These are phyloP conservation scores for Corrigiola litoralis DNA, from an alignment of 179 eudicot species.

Conservation along the genomic window DNA sequence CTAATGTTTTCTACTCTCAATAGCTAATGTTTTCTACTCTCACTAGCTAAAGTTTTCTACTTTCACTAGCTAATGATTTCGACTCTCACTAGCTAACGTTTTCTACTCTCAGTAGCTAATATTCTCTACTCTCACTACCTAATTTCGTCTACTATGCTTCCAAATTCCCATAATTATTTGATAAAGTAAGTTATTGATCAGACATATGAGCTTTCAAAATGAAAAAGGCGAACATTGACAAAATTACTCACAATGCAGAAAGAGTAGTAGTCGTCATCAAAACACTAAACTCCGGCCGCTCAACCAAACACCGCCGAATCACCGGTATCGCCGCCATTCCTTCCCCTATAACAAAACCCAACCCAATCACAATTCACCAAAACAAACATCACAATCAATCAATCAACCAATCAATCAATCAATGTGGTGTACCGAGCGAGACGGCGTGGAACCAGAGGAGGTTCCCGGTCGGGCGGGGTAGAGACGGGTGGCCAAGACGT, in stretches of 20 bases:
- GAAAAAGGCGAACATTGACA: background rate
- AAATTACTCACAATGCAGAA: slow-evolving; percentile 71
- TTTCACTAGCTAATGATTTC: no score
- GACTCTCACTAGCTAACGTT: no score
- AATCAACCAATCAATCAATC: no score
- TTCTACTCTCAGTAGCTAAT: no score
- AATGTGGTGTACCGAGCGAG: slow-evolving; percentile 53
- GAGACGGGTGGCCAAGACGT: slow-evolving; percentile 77
- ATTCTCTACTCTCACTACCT: no score
- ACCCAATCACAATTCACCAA: background rate
- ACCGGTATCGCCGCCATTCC: slow-evolving; percentile 85
- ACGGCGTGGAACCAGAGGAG: slow-evolving; percentile 96
- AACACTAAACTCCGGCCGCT: slow-evolving; percentile 67
- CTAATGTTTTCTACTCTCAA: no score
- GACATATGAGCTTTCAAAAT: background rate
- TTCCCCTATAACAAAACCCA: slow-evolving; percentile 50
- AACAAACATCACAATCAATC: background rate
- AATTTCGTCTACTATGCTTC: no score
- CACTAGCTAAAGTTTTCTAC: no score
- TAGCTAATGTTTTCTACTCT: no score
- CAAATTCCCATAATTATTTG: no score
- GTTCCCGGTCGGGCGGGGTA: slow-evolving; percentile 63
- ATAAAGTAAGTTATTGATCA: no score
- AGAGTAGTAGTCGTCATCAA: slow-evolving; percentile 78
- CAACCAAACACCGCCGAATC: slow-evolving; percentile 51